Evolutionary conservation across 2,329 filamentous ascomycete genomes (phyloP), one percentile per base, ranked within the genome.

Genomic region (Diaporthe helianthi): DNA sequence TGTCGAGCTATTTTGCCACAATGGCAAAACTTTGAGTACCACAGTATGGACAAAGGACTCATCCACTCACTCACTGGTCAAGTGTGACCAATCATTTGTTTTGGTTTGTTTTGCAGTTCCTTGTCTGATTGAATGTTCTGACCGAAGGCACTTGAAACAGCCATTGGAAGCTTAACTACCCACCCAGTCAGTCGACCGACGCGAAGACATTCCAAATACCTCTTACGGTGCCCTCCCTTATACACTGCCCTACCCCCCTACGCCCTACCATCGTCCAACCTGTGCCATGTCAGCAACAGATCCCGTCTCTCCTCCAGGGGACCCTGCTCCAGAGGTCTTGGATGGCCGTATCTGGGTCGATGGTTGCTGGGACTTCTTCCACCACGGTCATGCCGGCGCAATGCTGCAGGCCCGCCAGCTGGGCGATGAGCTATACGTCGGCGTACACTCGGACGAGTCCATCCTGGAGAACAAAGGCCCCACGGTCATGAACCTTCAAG

Each of bases 391-490:
- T 83, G 96, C 96, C 6, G 96, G 96, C 71, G 96, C 96, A 73
- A 97, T 98, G 86, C 89, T 99, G 60, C 96, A 99, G 81, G 96
- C 96, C 63, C 92, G 96, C 73, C 94, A 94, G 80, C 87, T 98
- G 24, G 96, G 96, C 74, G 89, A 88, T 73, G 93, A 97, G 82
- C 89, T 99, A 60, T 90, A 93, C 73, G 94, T 97, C 44, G 96
- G 96, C 70, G 91, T 99, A 65, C 96, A 99, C 83, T 97, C 93
- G 4, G 96, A 99, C 79, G 93, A 98, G 81, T 92, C 92, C 65
- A 99, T 99, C 76, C 85, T 97, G 74, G 92, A 94, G 78, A 97
- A 99, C 84, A 99, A 99, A 83, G 96, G 96, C 8, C 96, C 96
- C 0, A 98, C 95, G 0, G 96, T 99, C 75, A 99, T 99, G 96